phyloP scores from a whole-genome alignment of 768 basidiomycete genomes.

The Gymnopilus junonius region DNA sequence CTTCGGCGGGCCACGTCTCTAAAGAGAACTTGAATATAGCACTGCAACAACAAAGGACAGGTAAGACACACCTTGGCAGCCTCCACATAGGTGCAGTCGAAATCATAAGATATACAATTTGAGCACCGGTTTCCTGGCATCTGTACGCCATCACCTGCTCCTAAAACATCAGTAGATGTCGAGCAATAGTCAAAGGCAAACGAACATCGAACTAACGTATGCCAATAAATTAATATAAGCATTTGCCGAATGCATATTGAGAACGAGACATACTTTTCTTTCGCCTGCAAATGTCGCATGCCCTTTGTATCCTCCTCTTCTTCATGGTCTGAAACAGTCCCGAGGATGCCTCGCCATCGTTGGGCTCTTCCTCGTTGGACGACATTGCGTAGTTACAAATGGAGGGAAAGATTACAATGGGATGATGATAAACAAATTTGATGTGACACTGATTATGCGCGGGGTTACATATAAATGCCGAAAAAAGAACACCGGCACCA shows the following conservation, averaged over 20 bases:
- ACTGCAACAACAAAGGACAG: conserved; percentile 15
- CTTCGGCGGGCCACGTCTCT: conserved; percentile 68
- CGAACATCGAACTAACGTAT: conserved; percentile 66
- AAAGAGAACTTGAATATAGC: conserved; percentile 3
- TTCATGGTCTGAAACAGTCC: conserved; percentile 46
- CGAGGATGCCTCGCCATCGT: conserved; percentile 43
- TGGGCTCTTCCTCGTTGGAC: conserved; percentile 67
- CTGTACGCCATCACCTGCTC: conserved; percentile 69
- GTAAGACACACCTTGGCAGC: conserved; percentile 58
- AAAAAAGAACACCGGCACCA: conserved; percentile 10
- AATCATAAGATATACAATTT: conserved; percentile 66
- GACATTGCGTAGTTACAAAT: conserved; percentile 46
- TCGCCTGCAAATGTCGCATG: conserved; percentile 81
- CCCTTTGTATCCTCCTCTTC: conserved; percentile 75
- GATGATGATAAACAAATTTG: conserved; percentile 1
- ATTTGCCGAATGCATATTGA: background rate
- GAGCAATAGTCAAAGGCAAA: conserved; percentile 1
- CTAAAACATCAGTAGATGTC: background rate
- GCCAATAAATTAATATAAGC: conserved; percentile 8
- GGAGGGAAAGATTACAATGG: conserved; percentile 8
- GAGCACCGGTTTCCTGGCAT: conserved; percentile 70
- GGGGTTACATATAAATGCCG: conserved; percentile 1
- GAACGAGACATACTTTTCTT: conserved; percentile 68
- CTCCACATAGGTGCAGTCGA: conserved; percentile 72
- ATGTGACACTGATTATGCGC: conserved; percentile 1